These are phyloP conservation scores for Aspergillus floridensis DNA, from an alignment of 2,329 filamentous ascomycete species.

Conservation along the genomic window DNA sequence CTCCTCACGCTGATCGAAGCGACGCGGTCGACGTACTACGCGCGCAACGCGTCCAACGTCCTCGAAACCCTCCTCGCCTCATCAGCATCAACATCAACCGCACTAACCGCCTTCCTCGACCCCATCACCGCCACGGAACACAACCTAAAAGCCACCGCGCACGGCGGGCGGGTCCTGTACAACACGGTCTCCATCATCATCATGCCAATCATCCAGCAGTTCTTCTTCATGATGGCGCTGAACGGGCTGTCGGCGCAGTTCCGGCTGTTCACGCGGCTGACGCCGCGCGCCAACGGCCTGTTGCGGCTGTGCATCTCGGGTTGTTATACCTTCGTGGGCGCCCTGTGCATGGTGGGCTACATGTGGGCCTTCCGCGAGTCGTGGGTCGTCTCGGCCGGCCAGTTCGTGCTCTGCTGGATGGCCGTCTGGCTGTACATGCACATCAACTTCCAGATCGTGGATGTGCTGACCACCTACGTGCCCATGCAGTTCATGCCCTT, in stretches of 20 bases:
- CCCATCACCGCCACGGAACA: slow-evolving; percentile 32
- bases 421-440: slow-evolving; percentile 42
- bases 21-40: slow-evolving; percentile 30
- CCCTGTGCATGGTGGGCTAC: slow-evolving; percentile 9
- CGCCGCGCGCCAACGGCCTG: neutral
- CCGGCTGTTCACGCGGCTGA: slow-evolving; percentile 11
- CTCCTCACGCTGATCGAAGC: slow-evolving; percentile 30
- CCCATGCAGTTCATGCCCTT: slow-evolving; percentile 40
- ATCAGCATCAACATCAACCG: slow-evolving; percentile 15
- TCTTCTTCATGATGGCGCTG: slow-evolving; percentile 46
- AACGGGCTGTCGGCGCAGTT: slow-evolving; percentile 40
- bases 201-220: slow-evolving; percentile 43
- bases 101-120: slow-evolving; percentile 33
- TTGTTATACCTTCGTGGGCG: slow-evolving; percentile 6
- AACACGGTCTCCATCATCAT: slow-evolving; percentile 44
- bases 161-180: slow-evolving; percentile 39
- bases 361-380: slow-evolving; percentile 14
- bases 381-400: slow-evolving; percentile 20
- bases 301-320: slow-evolving; percentile 9
- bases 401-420: slow-evolving; percentile 43
- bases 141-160: slow-evolving; percentile 38
- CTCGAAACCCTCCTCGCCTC: slow-evolving; percentile 18
- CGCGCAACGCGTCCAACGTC: slow-evolving; percentile 28
- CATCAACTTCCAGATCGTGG: slow-evolving; percentile 41
- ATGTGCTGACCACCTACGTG: slow-evolving; percentile 38